These are phyloP conservation scores for Penicillium italicum DNA, from an alignment of 2,329 filamentous ascomycete genomes.

Conservation along the genomic window DNA sequence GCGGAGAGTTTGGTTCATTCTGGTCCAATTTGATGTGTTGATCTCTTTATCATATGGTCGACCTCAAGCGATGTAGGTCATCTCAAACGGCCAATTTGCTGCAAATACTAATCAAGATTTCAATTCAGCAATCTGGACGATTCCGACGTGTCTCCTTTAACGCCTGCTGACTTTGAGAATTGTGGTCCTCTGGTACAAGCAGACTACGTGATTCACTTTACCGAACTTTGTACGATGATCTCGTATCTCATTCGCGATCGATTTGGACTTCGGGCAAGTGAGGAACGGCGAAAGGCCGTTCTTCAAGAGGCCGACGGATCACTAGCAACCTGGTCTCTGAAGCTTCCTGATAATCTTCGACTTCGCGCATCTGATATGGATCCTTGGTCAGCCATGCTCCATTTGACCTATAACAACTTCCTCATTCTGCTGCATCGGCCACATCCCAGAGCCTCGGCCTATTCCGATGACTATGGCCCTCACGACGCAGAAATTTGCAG, in stretches of 20 bases:
- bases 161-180: conserved; percentile 47
- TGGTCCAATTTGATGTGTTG: conserved; percentile 46
- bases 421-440: conserved; percentile 46
- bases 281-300: conserved; percentile 41
- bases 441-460: conserved; percentile 42
- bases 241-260: conserved; percentile 44
- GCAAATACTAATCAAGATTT: conserved; percentile 3
- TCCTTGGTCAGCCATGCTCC: conserved; percentile 45
- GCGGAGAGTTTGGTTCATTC: conserved; percentile 44
- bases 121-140: conserved; percentile 46
- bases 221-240: conserved; percentile 51
- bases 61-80: conserved; percentile 49
- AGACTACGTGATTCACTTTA: conserved; percentile 49
- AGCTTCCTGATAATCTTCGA: conserved; percentile 40
- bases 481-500: conserved; percentile 48
- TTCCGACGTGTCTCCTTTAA: conserved; percentile 48
- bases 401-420: conserved; percentile 47
- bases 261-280: conserved; percentile 41
- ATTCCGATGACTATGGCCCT: conserved; percentile 44
- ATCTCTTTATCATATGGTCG: conserved; percentile 49
- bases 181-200: conserved; percentile 44
- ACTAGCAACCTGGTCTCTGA: conserved; percentile 43
- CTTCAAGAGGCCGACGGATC: conserved; percentile 42
- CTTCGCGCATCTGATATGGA: conserved; percentile 43
- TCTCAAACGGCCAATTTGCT: not conserved